These are phyloP conservation scores for Stachybotrys elegans DNA, from an alignment of 2,329 filamentous ascomycete species.

Conservation along the genomic window DNA sequence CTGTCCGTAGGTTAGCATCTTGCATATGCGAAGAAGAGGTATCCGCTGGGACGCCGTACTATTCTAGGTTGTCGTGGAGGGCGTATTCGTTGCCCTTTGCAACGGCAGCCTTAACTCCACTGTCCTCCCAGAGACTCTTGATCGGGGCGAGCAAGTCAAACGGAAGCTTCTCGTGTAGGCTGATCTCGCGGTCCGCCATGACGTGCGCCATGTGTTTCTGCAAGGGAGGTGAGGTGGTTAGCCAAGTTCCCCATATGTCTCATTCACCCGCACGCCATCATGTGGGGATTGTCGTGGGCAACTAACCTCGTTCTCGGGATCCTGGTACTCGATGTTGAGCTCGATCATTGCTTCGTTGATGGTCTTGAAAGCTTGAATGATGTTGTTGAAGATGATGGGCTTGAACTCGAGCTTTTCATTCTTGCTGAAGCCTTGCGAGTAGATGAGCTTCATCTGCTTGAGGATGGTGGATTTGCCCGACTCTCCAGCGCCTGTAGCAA, in stretches of 20 bases:
- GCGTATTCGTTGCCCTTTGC: conserved; percentile 94
- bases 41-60: conserved; percentile 52
- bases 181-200: conserved; percentile 75
- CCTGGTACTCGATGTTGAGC: conserved; percentile 72
- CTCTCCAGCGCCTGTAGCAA: conserved; percentile 77
- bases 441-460: conserved; percentile 99
- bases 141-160: conserved; percentile 74
- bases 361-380: conserved; percentile 86
- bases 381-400: conserved; percentile 91
- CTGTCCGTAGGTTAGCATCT: conserved; percentile 37
- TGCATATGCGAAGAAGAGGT: background rate
- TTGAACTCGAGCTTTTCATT: conserved; percentile 90
- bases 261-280: conserved; percentile 6
- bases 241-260: conserved; percentile 23
- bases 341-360: conserved; percentile 89
- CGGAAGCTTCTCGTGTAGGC: conserved; percentile 75
- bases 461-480: conserved; percentile 86
- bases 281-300: conserved; percentile 7
- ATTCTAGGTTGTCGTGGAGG: conserved; percentile 89
- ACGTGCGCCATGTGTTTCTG: conserved; percentile 77
- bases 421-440: conserved; percentile 85
- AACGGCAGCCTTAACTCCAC: conserved; percentile 81
- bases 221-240: conserved; percentile 29
- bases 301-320: conserved; percentile 72
- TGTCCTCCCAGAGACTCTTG: conserved; percentile 77